phyloP scores from a whole-genome alignment of 2,329 filamentous ascomycete species.

The Stemphylium beticola region DNA sequence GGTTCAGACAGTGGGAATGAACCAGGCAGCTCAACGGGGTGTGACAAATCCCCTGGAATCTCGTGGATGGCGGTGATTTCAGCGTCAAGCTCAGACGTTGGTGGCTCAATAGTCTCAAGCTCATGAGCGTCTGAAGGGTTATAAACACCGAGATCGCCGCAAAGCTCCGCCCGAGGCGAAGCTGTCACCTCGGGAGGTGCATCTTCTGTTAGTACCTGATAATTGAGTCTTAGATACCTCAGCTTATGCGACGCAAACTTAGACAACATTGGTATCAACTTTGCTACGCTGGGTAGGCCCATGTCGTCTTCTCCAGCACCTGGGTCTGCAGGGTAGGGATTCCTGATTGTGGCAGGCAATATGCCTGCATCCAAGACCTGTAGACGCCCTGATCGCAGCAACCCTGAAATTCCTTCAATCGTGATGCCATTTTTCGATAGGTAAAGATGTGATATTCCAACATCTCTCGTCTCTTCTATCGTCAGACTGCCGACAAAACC shows the following conservation, averaged over 20 bases:
- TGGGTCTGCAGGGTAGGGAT: conserved; percentile 1
- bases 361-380: conserved; percentile 63
- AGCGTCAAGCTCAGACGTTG: conserved; percentile 32
- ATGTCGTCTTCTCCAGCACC: conserved; percentile 25
- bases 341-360: conserved; percentile 40
- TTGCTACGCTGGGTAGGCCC: conserved; percentile 58
- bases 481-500: conserved; percentile 60
- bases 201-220: conserved; percentile 60
- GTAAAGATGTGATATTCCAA: conserved; percentile 66
- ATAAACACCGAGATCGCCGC: conserved; percentile 28
- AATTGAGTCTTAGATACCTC: conserved; percentile 62
- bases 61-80: conserved; percentile 28
- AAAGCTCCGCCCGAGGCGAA: conserved; percentile 36
- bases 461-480: conserved; percentile 61
- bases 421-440: conserved; percentile 63
- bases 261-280: conserved; percentile 59
- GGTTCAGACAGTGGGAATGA: conserved; percentile 5
- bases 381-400: conserved; percentile 59
- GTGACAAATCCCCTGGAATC: conserved; percentile 35
- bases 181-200: conserved; percentile 19
- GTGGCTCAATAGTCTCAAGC: conserved; percentile 26
- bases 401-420: conserved; percentile 60
- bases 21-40: conserved; percentile 34
- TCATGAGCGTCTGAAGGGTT: conserved; percentile 33
- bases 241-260: conserved; percentile 56